Base-by-base conservation (phyloP, 495 filamentous ascomycete species). In the Penicillium cataractarum region DNA sequence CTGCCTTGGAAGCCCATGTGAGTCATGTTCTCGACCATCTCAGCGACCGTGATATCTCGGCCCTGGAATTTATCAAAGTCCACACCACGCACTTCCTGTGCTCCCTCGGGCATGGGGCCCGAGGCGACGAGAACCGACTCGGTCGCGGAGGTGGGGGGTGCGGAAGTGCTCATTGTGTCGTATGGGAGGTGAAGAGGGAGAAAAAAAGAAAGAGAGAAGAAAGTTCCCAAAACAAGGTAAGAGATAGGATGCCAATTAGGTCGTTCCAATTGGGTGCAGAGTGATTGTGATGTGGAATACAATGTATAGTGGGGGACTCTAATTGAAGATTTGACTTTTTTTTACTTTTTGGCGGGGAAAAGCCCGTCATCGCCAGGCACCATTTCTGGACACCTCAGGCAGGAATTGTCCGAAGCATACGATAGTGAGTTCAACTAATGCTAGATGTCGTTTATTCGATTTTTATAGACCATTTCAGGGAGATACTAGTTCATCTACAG, bases 1-100 rank as follows among this genome's bases (percentile, higher is more conserved):
- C 86, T 91, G 17, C 92, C 93, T 78, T 99, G 95, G 74, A 98
- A 98, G 10, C 96, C 95, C 84, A 92, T 97, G 63, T 84, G 79
- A 61, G 84, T 83, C 89, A 97, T 92, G 54, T 88, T 87, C n/a
- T 86, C 81, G 15, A 94, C 81, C 65, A 99, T 78, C 69, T 97
- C 92, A 17, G 89, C 87, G 33, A 91, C 92, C 3, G 92, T 96
- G 64, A 97, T 90, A 65, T 86, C 83, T 17, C 85, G 84, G 39
- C 86, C 86, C 56, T 84, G 80, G 69, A 88, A 91, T 29, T 88
- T 74, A 76, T 97, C 90, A 78, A 97, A 98, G 68, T 98, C 96
- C 55, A 97, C 82, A 37, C 96, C 95, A 67, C 86, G 82, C 13
- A 98, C 93, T 69, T 88, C 80, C 57, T 86, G 85, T 5, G 89